Conservation (phyloP, 2,329 filamentous ascomycete genomes). For the Alternaria infectoria region DNA sequence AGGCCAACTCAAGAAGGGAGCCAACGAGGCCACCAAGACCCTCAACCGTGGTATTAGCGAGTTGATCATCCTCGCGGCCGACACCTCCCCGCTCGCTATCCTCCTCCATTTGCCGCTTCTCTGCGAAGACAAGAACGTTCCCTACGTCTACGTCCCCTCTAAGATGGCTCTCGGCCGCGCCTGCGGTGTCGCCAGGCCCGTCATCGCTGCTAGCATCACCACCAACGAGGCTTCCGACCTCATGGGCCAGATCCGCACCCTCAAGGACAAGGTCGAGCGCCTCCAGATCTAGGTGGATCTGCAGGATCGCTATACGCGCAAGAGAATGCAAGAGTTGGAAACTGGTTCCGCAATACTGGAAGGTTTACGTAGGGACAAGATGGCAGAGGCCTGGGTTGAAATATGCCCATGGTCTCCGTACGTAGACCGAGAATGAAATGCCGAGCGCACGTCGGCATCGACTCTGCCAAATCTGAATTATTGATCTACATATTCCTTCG, state of each 20-base stretch:
- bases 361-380: constrained; percentile 21
- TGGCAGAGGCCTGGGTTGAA: constrained; percentile 22
- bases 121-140: constrained; percentile 82
- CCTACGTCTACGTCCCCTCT: constrained; percentile 67
- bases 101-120: constrained; percentile 73
- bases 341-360: constrained; percentile 10
- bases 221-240: constrained; percentile 64
- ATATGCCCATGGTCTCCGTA: constrained; percentile 21
- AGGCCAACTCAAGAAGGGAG: constrained; percentile 46
- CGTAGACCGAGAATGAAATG: constrained; percentile 39
- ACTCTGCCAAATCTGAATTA: constrained; percentile 22
- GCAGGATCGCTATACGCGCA: neutral
- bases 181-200: constrained; percentile 84
- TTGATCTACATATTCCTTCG: neutral
- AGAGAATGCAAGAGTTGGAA: neutral
- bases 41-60: constrained; percentile 91
- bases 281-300: constrained; percentile 74
- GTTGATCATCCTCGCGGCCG: constrained; percentile 80
- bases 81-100: constrained; percentile 86
- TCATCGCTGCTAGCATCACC: constrained; percentile 88
- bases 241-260: constrained; percentile 80
- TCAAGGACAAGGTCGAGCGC: constrained; percentile 96
- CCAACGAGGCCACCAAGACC: constrained; percentile 78
- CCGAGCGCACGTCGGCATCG: constrained; percentile 22
- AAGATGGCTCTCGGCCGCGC: constrained; percentile 77